phyloP scores from a whole-genome alignment of 2,329 filamentous ascomycete genomes.

The Pseudopyrenochaeta lycopersici region DNA sequence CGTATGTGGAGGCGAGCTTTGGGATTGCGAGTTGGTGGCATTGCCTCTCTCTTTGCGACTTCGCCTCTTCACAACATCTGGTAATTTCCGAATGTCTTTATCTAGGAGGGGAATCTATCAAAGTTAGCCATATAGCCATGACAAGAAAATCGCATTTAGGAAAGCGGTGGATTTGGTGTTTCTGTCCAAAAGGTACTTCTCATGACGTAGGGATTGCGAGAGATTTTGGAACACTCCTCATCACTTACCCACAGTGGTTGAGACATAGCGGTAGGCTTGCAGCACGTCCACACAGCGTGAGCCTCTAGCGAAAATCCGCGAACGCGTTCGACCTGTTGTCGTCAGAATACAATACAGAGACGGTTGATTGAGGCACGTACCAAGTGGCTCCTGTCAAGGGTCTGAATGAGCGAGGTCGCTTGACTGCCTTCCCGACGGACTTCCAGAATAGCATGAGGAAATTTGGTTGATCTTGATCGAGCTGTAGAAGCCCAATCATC shows the following conservation, averaged over 20 bases:
- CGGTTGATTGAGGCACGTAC: conserved; percentile 21
- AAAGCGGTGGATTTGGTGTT: no score
- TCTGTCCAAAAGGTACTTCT: no score
- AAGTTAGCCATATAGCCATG: no score
- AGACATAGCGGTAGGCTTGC: conserved; percentile 55
- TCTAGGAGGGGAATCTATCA: conserved; percentile 53
- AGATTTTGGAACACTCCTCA: no score
- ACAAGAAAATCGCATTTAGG: no score
- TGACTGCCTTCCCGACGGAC: conserved; percentile 59
- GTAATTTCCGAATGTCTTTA: conserved; percentile 63
- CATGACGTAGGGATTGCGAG: no score
- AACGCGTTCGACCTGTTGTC: conserved; percentile 52
- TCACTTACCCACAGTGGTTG: conserved; percentile 53
- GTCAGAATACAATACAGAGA: no score
- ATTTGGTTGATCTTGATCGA: conserved; percentile 38
- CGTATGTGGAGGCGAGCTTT: conserved; percentile 40
- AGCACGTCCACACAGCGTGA: conserved; percentile 61
- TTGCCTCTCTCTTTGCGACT: conserved; percentile 37
- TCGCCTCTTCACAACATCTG: conserved; percentile 46
- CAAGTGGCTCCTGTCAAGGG: conserved; percentile 58
- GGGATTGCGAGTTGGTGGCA: conserved; percentile 28
- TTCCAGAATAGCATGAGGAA: conserved; percentile 62
- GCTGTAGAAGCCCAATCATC: conserved; percentile 43
- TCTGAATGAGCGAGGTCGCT: conserved; percentile 50
- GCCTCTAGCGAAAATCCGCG: conserved; percentile 63